A percentile compares a stretch with the other conserved stretches of the same genome.
Conservation (phyloP, 805 yeast genomes). For the Saccharomycopsis capsularis region DNA sequence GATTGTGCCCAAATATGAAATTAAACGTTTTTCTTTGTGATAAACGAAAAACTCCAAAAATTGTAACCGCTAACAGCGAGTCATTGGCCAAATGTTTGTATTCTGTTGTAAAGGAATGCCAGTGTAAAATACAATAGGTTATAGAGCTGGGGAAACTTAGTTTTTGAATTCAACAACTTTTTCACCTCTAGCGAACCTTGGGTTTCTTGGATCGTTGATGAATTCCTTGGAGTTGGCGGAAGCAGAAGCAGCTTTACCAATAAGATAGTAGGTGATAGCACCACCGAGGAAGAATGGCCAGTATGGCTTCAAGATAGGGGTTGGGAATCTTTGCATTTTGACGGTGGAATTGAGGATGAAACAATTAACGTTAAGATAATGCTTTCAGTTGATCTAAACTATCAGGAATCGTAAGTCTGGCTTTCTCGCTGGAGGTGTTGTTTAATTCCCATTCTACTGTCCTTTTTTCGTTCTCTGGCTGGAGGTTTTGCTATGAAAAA, state of each 20-base stretch:
- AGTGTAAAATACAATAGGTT: no score
- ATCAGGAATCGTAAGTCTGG: no score
- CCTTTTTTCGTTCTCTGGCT: no score
- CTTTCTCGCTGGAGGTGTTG: no score
- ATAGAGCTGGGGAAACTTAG: no score
- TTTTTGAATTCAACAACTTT: conserved; percentile 35
- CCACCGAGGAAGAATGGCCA: conserved; percentile 91
- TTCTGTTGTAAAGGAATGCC: no score
- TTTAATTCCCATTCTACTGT: no score
- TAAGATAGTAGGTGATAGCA: conserved; percentile 59
- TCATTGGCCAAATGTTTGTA: no score
- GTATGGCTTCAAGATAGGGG: conserved; percentile 52
- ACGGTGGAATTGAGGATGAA: background rate
- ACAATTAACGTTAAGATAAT: background rate
- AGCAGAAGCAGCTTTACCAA: conserved; percentile 62
- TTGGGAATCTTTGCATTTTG: conserved; percentile 35
- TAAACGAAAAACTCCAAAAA: no score
- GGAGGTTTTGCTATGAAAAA: background rate
- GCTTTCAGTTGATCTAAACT: background rate
- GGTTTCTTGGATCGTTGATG: conserved; percentile 94
- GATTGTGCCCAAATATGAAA: no score
- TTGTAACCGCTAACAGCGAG: no score
- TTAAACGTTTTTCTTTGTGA: no score
- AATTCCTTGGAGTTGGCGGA: conserved; percentile 71
- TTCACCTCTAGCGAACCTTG: conserved; percentile 66